These are phyloP conservation scores for Beauveria rudraprayagi DNA, from an alignment of 2,329 filamentous ascomycete species.

Conservation along the genomic window DNA sequence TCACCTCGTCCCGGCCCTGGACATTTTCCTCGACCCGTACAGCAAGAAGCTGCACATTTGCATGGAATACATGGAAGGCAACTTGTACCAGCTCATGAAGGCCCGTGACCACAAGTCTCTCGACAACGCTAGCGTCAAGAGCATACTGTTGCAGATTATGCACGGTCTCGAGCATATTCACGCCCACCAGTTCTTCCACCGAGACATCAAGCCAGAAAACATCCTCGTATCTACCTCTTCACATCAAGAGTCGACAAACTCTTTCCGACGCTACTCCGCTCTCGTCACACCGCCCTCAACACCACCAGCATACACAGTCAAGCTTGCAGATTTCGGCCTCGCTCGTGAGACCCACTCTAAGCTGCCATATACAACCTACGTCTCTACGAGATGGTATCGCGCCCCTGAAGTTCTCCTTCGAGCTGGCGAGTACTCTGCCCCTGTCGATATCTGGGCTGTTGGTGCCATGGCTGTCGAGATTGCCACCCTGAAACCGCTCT, in stretches of 20 bases:
- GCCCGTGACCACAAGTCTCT: slow-evolving; percentile 90
- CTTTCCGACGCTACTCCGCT: slow-evolving; percentile 87
- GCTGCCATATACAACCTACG: slow-evolving; percentile 94
- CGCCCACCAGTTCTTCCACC: slow-evolving; percentile 94
- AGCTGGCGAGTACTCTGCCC: slow-evolving; percentile 93
- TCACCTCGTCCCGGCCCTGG: slow-evolving; percentile 92
- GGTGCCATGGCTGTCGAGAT: slow-evolving; percentile 98
- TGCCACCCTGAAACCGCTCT: slow-evolving; percentile 90
- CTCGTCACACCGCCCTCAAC: slow-evolving; percentile 92
- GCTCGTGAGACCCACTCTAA: slow-evolving; percentile 97
- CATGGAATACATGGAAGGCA: slow-evolving; percentile 99
- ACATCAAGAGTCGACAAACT: slow-evolving; percentile 70
- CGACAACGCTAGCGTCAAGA: slow-evolving; percentile 88
- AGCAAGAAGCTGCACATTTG: slow-evolving; percentile 94
- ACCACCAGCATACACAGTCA: slow-evolving; percentile 88
- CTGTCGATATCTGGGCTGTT: slow-evolving; percentile 97
- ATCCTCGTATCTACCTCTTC: slow-evolving; percentile 92
- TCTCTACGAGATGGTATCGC: slow-evolving; percentile 96
- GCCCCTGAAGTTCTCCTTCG: slow-evolving; percentile 90
- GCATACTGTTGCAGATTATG: slow-evolving; percentile 95
- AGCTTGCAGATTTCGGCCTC: slow-evolving; percentile 96
- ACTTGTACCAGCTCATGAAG: slow-evolving; percentile 98
- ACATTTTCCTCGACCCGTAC: slow-evolving; percentile 95
- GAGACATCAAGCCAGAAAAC: slow-evolving; percentile 98
- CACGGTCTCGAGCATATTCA: slow-evolving; percentile 95